Conservation (phyloP, 371 early-diverging fungal genomes). For the Choanephora cucurbitarum region DNA sequence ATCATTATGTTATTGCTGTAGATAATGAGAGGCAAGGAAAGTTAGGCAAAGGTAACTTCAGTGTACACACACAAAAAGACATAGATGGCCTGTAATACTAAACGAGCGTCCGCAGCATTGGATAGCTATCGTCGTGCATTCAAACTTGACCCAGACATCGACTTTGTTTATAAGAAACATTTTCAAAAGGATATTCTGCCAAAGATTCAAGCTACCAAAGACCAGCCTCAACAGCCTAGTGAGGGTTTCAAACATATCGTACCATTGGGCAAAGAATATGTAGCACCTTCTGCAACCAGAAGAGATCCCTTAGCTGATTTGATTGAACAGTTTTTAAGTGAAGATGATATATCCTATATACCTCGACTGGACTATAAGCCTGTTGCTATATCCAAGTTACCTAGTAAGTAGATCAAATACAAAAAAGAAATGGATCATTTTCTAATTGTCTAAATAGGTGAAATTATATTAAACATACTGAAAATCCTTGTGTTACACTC, state of each 20-base stretch:
- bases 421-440: background rate
- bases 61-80: too few relatives aligned
- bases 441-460: constrained; percentile 13
- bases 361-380: constrained; percentile 44
- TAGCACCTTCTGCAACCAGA: constrained; percentile 25
- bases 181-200: constrained; percentile 35
- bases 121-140: constrained; percentile 55
- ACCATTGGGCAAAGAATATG: constrained; percentile 42
- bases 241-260: constrained; percentile 40
- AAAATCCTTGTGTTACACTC: constrained; percentile 42
- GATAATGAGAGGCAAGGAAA: constrained; percentile 54
- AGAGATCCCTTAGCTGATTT: constrained; percentile 34
- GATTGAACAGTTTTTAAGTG: constrained; percentile 25
- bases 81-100: background rate
- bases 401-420: constrained; percentile 32
- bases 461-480: constrained; percentile 43
- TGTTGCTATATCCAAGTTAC: constrained; percentile 39
- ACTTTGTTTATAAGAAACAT: constrained; percentile 44
- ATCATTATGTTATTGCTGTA: constrained; percentile 50
- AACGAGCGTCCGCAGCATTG: constrained; percentile 53
- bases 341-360: constrained; percentile 28
- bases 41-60: constrained; percentile 48
- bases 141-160: constrained; percentile 51
- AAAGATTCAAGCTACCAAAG: constrained; percentile 7
- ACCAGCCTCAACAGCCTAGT: constrained; percentile 3